Evolutionary conservation across 352 stramenopile species (phyloP).

Genomic region (Phytophthora europaea): DNA sequence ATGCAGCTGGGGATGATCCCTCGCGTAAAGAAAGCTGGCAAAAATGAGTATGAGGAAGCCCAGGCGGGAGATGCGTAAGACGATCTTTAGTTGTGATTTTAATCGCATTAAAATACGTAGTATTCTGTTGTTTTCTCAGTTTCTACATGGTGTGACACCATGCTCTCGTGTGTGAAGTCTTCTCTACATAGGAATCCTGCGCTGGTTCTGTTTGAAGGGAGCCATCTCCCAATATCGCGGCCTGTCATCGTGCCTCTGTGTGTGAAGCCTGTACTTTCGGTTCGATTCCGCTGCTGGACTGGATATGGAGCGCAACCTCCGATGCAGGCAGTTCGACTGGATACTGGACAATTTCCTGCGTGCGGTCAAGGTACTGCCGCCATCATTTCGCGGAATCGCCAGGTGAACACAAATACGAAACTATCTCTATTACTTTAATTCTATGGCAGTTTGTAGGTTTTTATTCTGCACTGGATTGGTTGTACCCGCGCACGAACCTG

Average conservation of each 20-base stretch:
- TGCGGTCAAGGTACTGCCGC: neutral
- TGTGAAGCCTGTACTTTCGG: no score
- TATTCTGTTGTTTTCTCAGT: neutral
- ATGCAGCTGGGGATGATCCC: conserved; percentile 5
- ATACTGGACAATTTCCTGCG: neutral
- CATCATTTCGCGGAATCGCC: neutral
- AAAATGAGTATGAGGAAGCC: neutral
- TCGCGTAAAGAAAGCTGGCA: conserved; percentile 1
- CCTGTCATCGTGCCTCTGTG: neutral
- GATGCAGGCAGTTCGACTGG: neutral
- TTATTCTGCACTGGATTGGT: conserved; percentile 29
- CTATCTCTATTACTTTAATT: conserved; percentile 23
- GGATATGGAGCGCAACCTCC: neutral
- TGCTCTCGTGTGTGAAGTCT: no score
- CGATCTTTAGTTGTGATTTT: neutral
- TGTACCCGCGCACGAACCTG: conserved; percentile 60
- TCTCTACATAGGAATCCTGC: no score
- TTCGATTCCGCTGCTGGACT: neutral
- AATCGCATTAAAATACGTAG: no score
- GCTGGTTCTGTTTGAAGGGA: no score
- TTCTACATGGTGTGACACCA: no score
- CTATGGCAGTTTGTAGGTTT: neutral
- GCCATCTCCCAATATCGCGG: neutral
- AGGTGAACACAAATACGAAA: neutral
- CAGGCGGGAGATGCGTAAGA: neutral